Base-by-base conservation (phyloP, 257 asterid genomes). In the Schizonepeta tenuifolia region DNA sequence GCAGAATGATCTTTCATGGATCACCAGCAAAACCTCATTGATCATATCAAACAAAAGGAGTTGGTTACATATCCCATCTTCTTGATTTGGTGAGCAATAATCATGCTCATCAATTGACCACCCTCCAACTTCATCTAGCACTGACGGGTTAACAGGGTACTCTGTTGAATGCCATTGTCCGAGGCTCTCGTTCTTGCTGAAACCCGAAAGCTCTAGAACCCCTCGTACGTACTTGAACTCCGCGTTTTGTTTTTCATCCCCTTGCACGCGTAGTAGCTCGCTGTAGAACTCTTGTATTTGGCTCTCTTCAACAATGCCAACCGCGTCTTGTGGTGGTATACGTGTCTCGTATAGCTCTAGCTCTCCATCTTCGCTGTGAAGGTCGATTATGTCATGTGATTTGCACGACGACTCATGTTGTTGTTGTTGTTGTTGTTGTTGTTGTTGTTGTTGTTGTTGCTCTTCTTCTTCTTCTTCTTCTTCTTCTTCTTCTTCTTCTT, bases 141-240 rank as follows among this genome's bases (percentile, higher is more conserved):
- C 58, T 17, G 72, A 51, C 0, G 95, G 95, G 72, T 86, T 72
- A 17, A 93, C 60, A 9, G 95, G 90, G 67, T 80, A 81, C 26
- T 79, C 88, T 0, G 75, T 67, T 0, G 96, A 84, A 28, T 87
- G 86, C 98, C 95, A 87, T 50, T 76, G 72, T 5, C 90, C 93
- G 1, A 87, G 78, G 2, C 69, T 56, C 75, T 78, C 87, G 28
- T 84, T 65, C 51, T 78, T 70, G 43, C 77, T 86, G 86, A 91
- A 84, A 0, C 97, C 96, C 0, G 97, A 88, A 8, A 84, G 79
- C 40, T 89, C 89, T 35, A 93, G 59, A 14, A 91, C 83, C 36
- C 86, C 89, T 62, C 68, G 86, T 26, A 89, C 95, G 64, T 80
- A 89, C 53, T 82, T 75, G 88, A 86, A 91, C 65, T 85, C 92